Evolutionary conservation across 805 yeast genomes (phyloP).

Genomic region (Yarrowia sp.): DNA sequence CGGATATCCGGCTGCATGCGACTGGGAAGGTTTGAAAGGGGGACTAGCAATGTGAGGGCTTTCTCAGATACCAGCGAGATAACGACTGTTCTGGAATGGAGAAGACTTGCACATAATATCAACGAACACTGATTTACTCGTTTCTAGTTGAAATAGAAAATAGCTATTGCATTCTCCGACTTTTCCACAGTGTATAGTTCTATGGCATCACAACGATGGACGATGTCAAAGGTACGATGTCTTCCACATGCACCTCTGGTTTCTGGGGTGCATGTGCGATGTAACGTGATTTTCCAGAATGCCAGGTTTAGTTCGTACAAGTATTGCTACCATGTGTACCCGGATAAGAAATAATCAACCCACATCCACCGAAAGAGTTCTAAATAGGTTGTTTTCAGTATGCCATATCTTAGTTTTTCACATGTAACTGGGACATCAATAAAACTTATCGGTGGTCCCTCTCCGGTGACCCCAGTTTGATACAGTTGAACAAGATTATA

Average conservation of each 20-base stretch:
- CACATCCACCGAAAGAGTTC: background rate
- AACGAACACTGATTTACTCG: too few species aligned
- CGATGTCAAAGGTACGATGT: background rate
- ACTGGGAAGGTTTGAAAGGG: slow-evolving; percentile 17
- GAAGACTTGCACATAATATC: too few species aligned
- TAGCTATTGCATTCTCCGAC: too few species aligned
- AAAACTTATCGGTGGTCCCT: background rate
- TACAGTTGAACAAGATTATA: background rate
- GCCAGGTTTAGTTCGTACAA: background rate
- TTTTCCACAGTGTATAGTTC: too few species aligned
- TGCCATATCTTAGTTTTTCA: background rate
- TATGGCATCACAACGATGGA: too few species aligned
- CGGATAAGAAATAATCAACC: too few species aligned
- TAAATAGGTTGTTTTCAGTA: too few species aligned
- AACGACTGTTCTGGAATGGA: too few species aligned
- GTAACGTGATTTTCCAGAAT: slow-evolving; percentile 16
- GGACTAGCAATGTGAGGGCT: slow-evolving; percentile 22
- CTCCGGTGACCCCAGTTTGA: background rate
- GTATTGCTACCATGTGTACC: too few species aligned
- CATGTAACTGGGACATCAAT: background rate
- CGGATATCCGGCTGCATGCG: slow-evolving; percentile 14
- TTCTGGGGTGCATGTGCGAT: slow-evolving; percentile 19
- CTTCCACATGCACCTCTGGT: slow-evolving; percentile 7
- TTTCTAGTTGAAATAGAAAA: too few species aligned
- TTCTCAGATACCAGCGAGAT: background rate